Conservation (phyloP, 768 basidiomycete genomes). For the Mycena indigotica region DNA sequence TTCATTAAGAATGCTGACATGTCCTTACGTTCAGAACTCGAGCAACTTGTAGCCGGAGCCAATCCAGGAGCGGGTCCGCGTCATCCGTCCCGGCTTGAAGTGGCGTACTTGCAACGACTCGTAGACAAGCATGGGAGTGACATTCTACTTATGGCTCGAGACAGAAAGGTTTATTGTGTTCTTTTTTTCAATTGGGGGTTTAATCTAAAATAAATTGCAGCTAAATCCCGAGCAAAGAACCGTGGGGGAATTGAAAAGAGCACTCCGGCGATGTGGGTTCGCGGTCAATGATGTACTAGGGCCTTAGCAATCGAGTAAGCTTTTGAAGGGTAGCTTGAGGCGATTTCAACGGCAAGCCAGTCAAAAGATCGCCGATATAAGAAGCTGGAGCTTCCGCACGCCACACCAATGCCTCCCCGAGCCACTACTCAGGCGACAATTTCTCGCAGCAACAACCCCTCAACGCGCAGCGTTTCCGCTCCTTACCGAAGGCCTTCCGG, state of each 20-base stretch:
- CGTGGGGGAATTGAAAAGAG: constrained; percentile 70
- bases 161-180: constrained; percentile 46
- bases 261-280: constrained; percentile 58
- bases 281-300: constrained; percentile 26
- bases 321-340: constrained; percentile 8
- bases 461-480: constrained; percentile 43
- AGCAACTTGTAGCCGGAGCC: constrained; percentile 53
- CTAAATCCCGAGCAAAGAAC: constrained; percentile 86
- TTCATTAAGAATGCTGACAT: constrained; percentile 28
- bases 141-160: constrained; percentile 74
- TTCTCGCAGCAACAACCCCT: constrained; percentile 34
- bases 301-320: constrained; percentile 22
- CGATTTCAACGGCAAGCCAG: constrained; percentile 11
- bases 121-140: constrained; percentile 73
- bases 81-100: constrained; percentile 70
- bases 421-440: constrained; percentile 37
- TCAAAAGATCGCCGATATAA: constrained; percentile 32
- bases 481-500: constrained; percentile 49
- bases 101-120: constrained; percentile 63
- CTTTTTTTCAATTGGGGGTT: background rate
- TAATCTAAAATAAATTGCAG: constrained; percentile 15
- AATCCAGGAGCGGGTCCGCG: constrained; percentile 51
- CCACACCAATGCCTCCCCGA: constrained; percentile 60
- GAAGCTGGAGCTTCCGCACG: constrained; percentile 28
- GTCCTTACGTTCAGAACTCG: constrained; percentile 59